A percentile compares a stretch with the other conserved stretches of the same genome.
Evolutionary conservation across 2,329 filamentous ascomycete genomes (phyloP).

Genomic region (Coleophoma crateriformis): DNA sequence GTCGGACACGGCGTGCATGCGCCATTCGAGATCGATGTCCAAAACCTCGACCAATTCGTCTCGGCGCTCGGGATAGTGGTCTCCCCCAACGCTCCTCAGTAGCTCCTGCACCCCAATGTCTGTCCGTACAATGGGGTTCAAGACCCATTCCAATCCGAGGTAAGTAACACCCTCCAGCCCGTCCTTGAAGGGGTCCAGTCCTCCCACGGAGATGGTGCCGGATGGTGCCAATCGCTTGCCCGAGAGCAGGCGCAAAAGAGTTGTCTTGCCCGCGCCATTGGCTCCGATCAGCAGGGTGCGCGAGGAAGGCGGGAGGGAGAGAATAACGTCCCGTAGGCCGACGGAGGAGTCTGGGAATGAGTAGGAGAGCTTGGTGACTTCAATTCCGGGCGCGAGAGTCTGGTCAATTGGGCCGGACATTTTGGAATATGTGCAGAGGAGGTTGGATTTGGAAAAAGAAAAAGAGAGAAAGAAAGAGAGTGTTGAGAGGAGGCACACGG

Average conservation of each 20-base stretch:
- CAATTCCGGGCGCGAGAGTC: constrained; percentile 40
- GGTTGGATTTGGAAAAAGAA: no score
- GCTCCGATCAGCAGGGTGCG: constrained; percentile 91
- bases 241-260: constrained; percentile 82
- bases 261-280: constrained; percentile 97
- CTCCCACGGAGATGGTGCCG: constrained; percentile 69
- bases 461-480: no score
- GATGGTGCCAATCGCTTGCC: constrained; percentile 88
- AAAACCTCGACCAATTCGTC: constrained; percentile 85
- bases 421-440: not conserved
- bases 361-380: constrained; percentile 75
- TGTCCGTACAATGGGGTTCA: constrained; percentile 92
- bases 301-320: constrained; percentile 75
- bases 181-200: constrained; percentile 86
- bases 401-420: constrained; percentile 9
- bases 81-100: constrained; percentile 77
- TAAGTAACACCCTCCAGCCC: constrained; percentile 93
- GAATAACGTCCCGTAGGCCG: constrained; percentile 69
- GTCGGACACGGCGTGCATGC: constrained; percentile 93
- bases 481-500: no score
- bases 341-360: constrained; percentile 78
- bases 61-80: constrained; percentile 72
- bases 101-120: constrained; percentile 91
- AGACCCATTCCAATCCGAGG: constrained; percentile 94
- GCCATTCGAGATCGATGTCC: constrained; percentile 88